phyloP scores from a whole-genome alignment of 192 early-diverging fungal genomes.

The Gonapodya prolifera region DNA sequence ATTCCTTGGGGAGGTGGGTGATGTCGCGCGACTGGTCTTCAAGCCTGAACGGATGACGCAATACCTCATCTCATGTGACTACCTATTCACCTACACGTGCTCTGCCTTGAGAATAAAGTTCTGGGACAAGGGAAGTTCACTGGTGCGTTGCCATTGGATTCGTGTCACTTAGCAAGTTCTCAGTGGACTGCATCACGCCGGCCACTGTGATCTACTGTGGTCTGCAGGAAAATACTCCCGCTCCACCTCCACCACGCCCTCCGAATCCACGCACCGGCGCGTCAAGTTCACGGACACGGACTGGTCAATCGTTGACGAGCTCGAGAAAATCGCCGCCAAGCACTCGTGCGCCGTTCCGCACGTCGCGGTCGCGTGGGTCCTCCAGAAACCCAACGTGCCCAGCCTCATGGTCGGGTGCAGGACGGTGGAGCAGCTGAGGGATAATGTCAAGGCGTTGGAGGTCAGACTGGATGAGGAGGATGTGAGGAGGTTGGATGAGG shows the following conservation, averaged over 20 bases:
- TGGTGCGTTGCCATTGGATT: too few species aligned
- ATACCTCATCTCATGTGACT: too few species aligned
- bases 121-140: background rate
- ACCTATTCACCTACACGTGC: too few species aligned
- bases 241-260: background rate
- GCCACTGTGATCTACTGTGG: too few species aligned
- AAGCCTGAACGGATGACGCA: too few species aligned
- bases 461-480: background rate
- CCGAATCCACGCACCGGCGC: background rate
- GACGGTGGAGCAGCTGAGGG: background rate
- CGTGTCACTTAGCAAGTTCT: too few species aligned
- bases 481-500: background rate
- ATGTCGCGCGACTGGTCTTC: too few species aligned
- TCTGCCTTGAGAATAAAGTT: too few species aligned
- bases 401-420: background rate
- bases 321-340: background rate
- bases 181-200: too few species aligned
- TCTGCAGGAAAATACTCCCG: background rate
- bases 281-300: background rate
- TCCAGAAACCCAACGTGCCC: background rate
- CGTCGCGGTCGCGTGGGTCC: background rate
- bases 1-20: background rate
- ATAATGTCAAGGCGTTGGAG: background rate
- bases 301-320: background rate
- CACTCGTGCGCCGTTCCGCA: background rate